These are phyloP conservation scores for Vitis amurensis DNA, from an alignment of 164 flowering plant species.

Conservation along the genomic window DNA sequence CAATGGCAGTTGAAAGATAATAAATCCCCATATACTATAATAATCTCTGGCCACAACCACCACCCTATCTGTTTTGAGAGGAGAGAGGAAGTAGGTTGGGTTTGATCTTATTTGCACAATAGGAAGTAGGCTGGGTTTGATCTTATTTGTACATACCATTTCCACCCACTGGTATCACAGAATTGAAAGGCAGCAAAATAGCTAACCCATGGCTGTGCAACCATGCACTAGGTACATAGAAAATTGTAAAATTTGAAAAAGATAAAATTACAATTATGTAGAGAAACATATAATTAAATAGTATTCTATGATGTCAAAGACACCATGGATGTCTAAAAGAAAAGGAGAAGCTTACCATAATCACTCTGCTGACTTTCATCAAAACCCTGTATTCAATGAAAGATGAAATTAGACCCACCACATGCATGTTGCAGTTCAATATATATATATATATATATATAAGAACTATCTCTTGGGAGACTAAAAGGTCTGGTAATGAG, in stretches of 20 bases:
- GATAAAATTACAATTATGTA: background rate
- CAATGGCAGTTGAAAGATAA: no score
- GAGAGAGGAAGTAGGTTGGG: no score
- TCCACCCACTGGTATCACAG: no score
- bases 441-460: background rate
- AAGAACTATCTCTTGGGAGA: no score
- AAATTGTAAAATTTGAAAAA: background rate
- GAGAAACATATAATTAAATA: background rate
- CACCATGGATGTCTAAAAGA: background rate
- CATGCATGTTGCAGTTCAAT: background rate
- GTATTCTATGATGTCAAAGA: background rate
- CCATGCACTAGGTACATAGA: background rate
- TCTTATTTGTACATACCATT: no score
- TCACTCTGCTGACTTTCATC: slow-evolving; percentile 32
- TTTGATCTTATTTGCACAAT: no score
- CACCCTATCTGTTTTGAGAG: no score
- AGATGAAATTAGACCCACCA: background rate
- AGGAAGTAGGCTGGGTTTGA: no score
- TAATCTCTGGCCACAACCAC: no score
- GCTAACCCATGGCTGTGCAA: background rate
- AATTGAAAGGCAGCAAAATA: no score
- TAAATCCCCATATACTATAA: no score
- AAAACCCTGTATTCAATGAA: slow-evolving; percentile 29
- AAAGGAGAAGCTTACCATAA: slow-evolving; percentile 28
- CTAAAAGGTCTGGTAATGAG: background rate